Evolutionary conservation across 73 alveolate genomes (phyloP), one percentile per base, ranked within the genome.

Genomic region (Uronychia setigera): DNA sequence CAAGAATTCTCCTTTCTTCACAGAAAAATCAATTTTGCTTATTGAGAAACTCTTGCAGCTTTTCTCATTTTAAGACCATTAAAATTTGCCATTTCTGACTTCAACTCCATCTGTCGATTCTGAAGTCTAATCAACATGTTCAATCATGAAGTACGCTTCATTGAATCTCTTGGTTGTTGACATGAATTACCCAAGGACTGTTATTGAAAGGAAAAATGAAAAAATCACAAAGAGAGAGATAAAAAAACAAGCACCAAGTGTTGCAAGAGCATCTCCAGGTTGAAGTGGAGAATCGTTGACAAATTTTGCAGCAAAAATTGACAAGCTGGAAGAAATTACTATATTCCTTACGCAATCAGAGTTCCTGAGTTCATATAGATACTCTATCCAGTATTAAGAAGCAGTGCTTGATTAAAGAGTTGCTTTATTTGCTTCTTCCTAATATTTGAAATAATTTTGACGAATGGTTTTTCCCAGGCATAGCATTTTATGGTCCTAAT

Each of bases 1-100:
- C 29, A 96, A 86, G 76, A 96, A 91, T 32, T 96, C 95, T 1
- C 99, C 98, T 83, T 87, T 88, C 83, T 88, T 28, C 29, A 97
- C 82, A n/a, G 60, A 59, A 35, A 82, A 57, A 29, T 58, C 80
- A n/a, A 80, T 80, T 33, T 32, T 82, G 82, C 75, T 59, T 60
- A 60, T 59, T 82, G 31, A 82, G 34, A 82, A 82, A 82, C 28
- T 59, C 74, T 0, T 60, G 31, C 0, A 60, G 74, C n/a, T n/a
- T n/a, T n/a, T n/a, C n/a, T n/a, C n/a, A n/a, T 31, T 74, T 82
- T 60, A 57, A 79, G 83, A 75, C 74, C 84, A 82, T 60, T 82
- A 59, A 25, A 60, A 46, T 11, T 46, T 5, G n/a, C 67, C 67
- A 46, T 46, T 46, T 46, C 19, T 11, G 67, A 46, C 19, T 5